Base-by-base conservation (phyloP, 2,329 filamentous ascomycete species). In the Pyrenophora graminea region DNA sequence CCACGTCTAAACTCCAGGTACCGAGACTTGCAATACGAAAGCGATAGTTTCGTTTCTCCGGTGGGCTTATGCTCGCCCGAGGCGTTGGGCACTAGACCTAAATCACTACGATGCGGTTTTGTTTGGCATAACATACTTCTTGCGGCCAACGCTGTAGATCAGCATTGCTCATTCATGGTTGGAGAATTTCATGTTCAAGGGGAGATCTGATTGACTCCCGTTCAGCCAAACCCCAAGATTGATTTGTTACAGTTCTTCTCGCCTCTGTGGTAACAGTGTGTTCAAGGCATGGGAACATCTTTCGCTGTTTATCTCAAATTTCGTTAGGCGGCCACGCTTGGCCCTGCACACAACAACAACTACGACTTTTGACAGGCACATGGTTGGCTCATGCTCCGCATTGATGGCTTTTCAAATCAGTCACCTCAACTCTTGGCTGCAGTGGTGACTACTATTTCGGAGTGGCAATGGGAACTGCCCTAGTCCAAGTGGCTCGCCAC, bases 401-500 rank as follows among this genome's bases (percentile, higher is more conserved):
- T 13, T 12, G 39, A 48, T 23, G 31, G 15, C 21, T 23, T 36
- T 30, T 39, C 31, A 18, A 42, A 19, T 2, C 25, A 19, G 19
- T 32, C 15, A 33, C 33, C 34, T 31, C 17, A 13, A n/a, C 40
- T 37, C 18, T 9, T 19, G 23, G 33, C 30, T 45, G 19, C 46
- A 53, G 40, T 36, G 50, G 19, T 27, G 15, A 27, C 25, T 32
- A 32, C 37, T 49, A 40, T 53, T 37, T 45, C 15, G 40, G 31
- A 39, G 21, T 23, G 34, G 17, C 39, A 33, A 43, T 23, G 25
- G 34, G 15, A 34, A 30, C 18, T 10, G 17, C 18, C 32, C 34
- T 50, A 34, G 40, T 45, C 36, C 12, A 30, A 17, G 36, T 34
- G 41, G 47, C 40, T 53, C 45, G 12, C 31, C 40, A 31, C 32